These are phyloP conservation scores for Cyamopsis tetragonoloba DNA, from an alignment of 306 rosid species.

Conservation along the genomic window DNA sequence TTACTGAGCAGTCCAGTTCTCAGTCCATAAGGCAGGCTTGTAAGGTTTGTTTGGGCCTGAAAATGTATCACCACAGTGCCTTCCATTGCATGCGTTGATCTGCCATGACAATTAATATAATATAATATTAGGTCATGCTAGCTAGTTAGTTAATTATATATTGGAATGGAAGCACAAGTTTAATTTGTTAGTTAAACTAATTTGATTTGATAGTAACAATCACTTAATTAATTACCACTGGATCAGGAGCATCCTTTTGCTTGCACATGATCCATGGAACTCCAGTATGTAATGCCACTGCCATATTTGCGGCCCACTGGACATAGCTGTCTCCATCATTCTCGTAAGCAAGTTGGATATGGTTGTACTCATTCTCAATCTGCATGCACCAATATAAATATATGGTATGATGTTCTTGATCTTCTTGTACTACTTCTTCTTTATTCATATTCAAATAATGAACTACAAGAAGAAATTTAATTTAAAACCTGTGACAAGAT, in stretches of 20 bases:
- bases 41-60: conserved; percentile 82
- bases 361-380: conserved; percentile 93
- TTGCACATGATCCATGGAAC: conserved; percentile 99
- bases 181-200: no score
- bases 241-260: conserved; percentile 89
- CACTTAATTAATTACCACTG: conserved; percentile 76
- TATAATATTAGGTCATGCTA: no score
- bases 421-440: no score
- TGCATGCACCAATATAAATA: no score
- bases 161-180: no score
- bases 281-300: conserved; percentile 37
- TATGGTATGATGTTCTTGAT: no score
- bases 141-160: no score
- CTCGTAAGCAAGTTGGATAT: conserved; percentile 64
- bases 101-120: no score
- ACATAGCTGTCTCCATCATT: conserved; percentile 52
- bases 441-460: no score
- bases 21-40: conserved; percentile 90
- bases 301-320: conserved; percentile 83
- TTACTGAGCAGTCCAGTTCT: conserved; percentile 97
- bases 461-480: no score
- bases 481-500: conserved; percentile 67
- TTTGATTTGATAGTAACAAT: no score
- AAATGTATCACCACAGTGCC: conserved; percentile 96
- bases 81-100: conserved; percentile 95